Base-by-base conservation (phyloP, 2,329 filamentous ascomycete species). In the Nannizzia gypsea region DNA sequence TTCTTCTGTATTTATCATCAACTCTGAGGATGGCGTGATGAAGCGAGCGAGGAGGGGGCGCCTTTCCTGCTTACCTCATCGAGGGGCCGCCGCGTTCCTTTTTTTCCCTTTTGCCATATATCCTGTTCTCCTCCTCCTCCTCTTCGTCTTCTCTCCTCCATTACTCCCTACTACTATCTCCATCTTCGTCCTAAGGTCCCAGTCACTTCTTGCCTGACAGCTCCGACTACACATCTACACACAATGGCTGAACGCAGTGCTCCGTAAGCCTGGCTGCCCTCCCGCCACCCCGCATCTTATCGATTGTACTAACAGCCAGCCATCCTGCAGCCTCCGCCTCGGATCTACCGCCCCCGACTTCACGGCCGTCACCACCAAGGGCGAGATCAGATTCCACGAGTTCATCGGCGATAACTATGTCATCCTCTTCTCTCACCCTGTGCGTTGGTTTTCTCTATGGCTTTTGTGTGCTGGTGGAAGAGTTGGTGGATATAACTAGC, bases 321-420 rank as follows among this genome's bases (percentile, higher is more conserved):
- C 34, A 20, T 59, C 20, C 28, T 17, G 22, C 56, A 79, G 77
- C 68, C 80, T 87, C 72, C 83, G 84, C 69, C 80, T 87, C 67
- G 84, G 84, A 71, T 84, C 78, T 73, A 78, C 76, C 69, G 85
- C 84, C 68, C 85, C 85, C 66, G 82, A 88, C 78, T 87, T 88
- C 78, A 74, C 85, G 67, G 83, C 85, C 63, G 80, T 85, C 68
- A 86, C 85, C 66, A 87, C 85, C 64, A 76, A 78, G 64, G 85
- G 84, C 61, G 78, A 78, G 59, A 86, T 87, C 71, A 79, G 86
- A 74, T 88, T 88, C 79, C 85, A 88, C 76, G 77, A 86, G 67
- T 88, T 83, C 78, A 85, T 87, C 66, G 84, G 83, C 68, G 78
- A 86, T 76, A 83, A 79, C 67, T 88, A 84, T 84, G 82, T 84